A percentile compares a stretch with the other conserved stretches of the same genome.
Evolutionary conservation across 1,284 basidiomycete genomes (phyloP).

Genomic region (Pisolithus thermaeus): DNA sequence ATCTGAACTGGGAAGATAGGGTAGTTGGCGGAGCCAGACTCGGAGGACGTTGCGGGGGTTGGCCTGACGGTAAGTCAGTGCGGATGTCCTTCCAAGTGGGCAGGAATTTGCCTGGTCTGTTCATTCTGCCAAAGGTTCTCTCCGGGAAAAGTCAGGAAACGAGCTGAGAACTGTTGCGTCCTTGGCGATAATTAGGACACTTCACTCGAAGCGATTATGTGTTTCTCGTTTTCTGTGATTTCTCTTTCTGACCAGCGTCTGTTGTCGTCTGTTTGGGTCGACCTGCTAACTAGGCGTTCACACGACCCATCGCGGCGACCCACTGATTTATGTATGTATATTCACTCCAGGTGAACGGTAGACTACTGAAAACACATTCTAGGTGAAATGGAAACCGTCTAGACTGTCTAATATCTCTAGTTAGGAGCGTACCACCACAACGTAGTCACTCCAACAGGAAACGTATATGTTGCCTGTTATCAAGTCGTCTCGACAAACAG

Average conservation of each 20-base stretch:
- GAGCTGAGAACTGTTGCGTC: neutral
- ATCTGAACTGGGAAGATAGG: constrained; percentile 58
- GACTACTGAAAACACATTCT: neutral
- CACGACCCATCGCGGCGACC: neutral
- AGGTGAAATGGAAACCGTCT: neutral
- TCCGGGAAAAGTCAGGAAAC: neutral
- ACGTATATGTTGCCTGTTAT: constrained; percentile 32
- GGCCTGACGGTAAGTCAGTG: constrained; percentile 40
- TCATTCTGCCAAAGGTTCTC: constrained; percentile 14
- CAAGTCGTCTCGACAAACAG: constrained; percentile 1
- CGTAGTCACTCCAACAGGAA: constrained; percentile 36
- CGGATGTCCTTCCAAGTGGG: neutral
- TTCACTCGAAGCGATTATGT: constrained; percentile 6
- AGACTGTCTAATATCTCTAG: neutral
- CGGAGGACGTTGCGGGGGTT: constrained; percentile 73
- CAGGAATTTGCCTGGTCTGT: constrained; percentile 25
- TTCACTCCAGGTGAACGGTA: neutral
- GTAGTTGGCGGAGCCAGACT: constrained; percentile 61
- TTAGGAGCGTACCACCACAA: constrained; percentile 32
- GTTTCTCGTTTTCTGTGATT: constrained; percentile 15
- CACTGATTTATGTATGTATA: neutral
- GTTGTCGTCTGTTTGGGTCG: neutral
- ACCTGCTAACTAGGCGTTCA: neutral
- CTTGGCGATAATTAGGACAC: neutral
- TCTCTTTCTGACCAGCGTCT: constrained; percentile 4